Evolutionary conservation across 2,329 filamentous ascomycete species (phyloP).

Genomic region (Sporothrix phasma): DNA sequence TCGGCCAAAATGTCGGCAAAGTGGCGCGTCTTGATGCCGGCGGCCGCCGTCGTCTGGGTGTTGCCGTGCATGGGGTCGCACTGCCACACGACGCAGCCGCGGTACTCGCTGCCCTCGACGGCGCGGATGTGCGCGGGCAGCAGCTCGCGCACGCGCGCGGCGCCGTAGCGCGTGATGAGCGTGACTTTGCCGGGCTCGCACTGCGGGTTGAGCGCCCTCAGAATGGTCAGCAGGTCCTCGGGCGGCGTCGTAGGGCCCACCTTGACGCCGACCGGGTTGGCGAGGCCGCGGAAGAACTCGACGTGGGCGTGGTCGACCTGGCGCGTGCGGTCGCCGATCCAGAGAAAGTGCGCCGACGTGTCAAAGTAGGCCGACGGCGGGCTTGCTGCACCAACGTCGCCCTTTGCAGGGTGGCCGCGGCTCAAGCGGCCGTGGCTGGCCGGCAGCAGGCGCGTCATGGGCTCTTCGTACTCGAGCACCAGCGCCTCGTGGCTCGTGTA

Average conservation of each 20-base stretch:
- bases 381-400: not conserved
- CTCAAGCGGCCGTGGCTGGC: conserved; percentile 27
- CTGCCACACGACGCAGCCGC: conserved; percentile 72
- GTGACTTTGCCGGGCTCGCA: conserved; percentile 87
- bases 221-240: conserved; percentile 64
- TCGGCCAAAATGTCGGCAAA: conserved; percentile 88
- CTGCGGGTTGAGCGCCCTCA: conserved; percentile 75
- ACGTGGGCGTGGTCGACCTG: conserved; percentile 90
- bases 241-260: conserved; percentile 78
- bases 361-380: conserved; percentile 61
- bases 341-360: conserved; percentile 92
- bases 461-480: conserved; percentile 87
- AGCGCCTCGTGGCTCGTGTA: conserved; percentile 95
- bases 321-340: conserved; percentile 93
- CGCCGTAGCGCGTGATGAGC: conserved; percentile 90
- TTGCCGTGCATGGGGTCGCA: conserved; percentile 98
- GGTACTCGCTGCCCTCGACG: conserved; percentile 67
- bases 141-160: conserved; percentile 61
- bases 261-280: conserved; percentile 94
- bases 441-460: conserved; percentile 52
- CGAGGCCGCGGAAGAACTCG: conserved; percentile 93
- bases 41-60: conserved; percentile 54
- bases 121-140: conserved; percentile 80
- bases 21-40: conserved; percentile 81
- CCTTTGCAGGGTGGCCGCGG: not conserved